A percentile compares a stretch with the other conserved stretches of the same genome.
Conservation (phyloP, 2,329 filamentous ascomycete genomes). For the Colletotrichum salicis region DNA sequence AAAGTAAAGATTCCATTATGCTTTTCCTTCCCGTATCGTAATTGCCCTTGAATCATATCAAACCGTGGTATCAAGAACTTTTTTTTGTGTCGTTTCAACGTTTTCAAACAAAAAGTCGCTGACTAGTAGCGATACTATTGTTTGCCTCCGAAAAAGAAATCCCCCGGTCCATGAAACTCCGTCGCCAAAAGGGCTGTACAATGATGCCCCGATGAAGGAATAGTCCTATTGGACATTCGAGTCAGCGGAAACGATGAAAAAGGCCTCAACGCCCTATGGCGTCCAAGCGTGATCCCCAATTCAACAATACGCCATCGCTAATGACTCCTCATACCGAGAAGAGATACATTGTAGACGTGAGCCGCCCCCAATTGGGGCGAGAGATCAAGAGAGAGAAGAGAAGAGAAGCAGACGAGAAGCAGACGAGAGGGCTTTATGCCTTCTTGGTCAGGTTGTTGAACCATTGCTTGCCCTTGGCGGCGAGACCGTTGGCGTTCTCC, state of each 20-base stretch:
- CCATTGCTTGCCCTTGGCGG: constrained; percentile 59
- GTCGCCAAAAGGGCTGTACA: background rate
- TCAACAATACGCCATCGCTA: background rate
- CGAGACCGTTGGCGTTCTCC: constrained; percentile 43
- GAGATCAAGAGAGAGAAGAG: background rate
- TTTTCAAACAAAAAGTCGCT: constrained; percentile 11
- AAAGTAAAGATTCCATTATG: background rate
- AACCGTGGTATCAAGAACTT: constrained; percentile 31
- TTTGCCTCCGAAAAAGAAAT: background rate
- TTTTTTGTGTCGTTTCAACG: constrained; percentile 31
- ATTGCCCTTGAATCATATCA: background rate
- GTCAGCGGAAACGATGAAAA: background rate
- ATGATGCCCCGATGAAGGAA: background rate
- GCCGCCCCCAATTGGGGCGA: background rate
- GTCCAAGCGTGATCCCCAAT: background rate
- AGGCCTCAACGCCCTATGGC: background rate
- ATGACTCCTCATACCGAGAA: background rate
- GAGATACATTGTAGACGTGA: background rate
- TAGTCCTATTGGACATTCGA: background rate
- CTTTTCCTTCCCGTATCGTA: background rate
- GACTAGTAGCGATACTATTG: background rate
- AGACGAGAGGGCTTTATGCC: constrained; percentile 42
- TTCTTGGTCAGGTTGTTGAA: constrained; percentile 63
- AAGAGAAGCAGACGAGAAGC: background rate
- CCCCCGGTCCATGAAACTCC: background rate